Base-by-base conservation (phyloP, 2,329 filamentous ascomycete species). In the Paraphoma sp. region DNA sequence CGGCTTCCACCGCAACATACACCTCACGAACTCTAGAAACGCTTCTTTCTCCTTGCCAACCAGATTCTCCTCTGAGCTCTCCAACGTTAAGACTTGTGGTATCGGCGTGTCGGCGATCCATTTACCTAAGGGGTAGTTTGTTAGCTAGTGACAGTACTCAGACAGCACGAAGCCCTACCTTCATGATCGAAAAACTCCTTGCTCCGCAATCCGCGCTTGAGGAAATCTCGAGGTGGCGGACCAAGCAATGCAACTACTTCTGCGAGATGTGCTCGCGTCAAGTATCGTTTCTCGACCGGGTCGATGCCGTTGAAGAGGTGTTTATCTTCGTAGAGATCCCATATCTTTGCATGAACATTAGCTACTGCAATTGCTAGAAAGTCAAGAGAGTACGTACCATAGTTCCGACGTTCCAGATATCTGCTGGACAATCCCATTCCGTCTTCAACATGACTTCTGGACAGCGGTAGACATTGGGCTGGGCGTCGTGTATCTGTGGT, bases 341-440 rank as follows among this genome's bases (percentile, higher is more conserved):
- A 79, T 23, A 77, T 59, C 74, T 76, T 52, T 48, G 49, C 43
- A 60, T 29, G 48, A 48, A 36, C 6, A 33, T 56, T 23, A 59
- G 11, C 16, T 11, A 29, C n/a, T 41, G 30, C 7, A 3, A 5
- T 51, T 8, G 33, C 18, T 17, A 3, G 9, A 6, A n/a, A 17
- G 8, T 53, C 47, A 16, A 57, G 41, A 46, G 23, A 46, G 40
- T 50, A 70, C 68, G 48, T 62, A 78, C 73, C 64, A 75, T 69
- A 53, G 68, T 65, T 10, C 70, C 78, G n/a, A 78, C 65, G 33
- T 71, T 72, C 76, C 75, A 80, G 2, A 78, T 71, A 57, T 80
- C 78, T 5, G 73, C 63, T 6, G 66, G 58, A 56, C 73, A 76
- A 29, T 65, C 64, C 77, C 77, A 79, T 7, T 62, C 53, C 14